Percentiles rank a stretch among this genome's conserved stretches.
Evolutionary conservation across 345 rosid species (phyloP).

Genomic region (Xanthoceras sorbifolium): DNA sequence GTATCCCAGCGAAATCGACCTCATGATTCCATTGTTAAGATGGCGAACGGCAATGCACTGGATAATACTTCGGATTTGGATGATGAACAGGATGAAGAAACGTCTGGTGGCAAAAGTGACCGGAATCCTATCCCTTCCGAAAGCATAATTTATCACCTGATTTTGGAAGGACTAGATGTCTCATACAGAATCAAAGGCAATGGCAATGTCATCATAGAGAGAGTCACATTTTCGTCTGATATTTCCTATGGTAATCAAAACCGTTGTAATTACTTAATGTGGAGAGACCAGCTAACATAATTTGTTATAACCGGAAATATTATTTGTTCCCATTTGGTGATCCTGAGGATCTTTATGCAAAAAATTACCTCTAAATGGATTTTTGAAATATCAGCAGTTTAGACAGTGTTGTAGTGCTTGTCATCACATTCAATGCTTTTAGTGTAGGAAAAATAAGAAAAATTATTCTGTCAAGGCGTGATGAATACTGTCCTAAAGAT

Average conservation of each 20-base stretch:
- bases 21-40: slow-evolving; percentile 28
- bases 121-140: slow-evolving; percentile 12
- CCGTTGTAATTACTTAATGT: slow-evolving; percentile 28
- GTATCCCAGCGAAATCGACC: slow-evolving; percentile 71
- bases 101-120: slow-evolving; percentile 10
- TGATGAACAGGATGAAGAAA: slow-evolving; percentile 28
- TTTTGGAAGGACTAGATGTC: slow-evolving; percentile 75
- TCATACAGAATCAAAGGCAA: slow-evolving; percentile 61
- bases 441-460: too few species aligned
- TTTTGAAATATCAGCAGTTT: neutral
- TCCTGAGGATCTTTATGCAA: neutral
- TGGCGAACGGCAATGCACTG: slow-evolving; percentile 13
- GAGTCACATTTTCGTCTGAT: slow-evolving; percentile 34
- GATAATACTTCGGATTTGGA: slow-evolving; percentile 24
- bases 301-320: neutral
- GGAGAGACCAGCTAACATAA: slow-evolving; percentile 34
- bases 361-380: neutral
- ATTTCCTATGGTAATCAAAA: slow-evolving; percentile 14
- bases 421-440: too few species aligned
- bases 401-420: too few species aligned
- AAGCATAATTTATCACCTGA: slow-evolving; percentile 57
- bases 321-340: neutral
- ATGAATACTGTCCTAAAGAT: too few species aligned
- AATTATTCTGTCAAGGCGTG: too few species aligned
- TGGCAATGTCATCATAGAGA: slow-evolving; percentile 63